phyloP scores from a whole-genome alignment of 179 eudicot species.

The Spinacia oleracea region DNA sequence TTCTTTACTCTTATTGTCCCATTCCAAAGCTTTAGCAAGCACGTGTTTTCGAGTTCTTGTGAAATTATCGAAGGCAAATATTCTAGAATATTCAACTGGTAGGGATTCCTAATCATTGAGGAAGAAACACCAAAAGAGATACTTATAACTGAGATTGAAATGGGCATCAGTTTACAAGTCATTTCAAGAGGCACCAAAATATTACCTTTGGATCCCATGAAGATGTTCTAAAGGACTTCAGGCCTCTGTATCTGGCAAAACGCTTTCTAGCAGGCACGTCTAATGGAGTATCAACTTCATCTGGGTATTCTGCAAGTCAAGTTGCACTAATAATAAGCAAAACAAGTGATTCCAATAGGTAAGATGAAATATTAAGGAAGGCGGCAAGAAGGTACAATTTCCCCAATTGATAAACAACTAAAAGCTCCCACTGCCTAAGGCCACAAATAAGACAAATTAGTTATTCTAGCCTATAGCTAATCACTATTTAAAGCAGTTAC shows the following conservation, averaged over 20 bases:
- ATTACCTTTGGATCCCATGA: slow-evolving; percentile 95
- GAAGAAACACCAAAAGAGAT: neutral
- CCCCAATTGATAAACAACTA: no score
- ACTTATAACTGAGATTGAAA: neutral
- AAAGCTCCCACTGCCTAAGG: no score
- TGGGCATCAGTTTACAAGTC: neutral
- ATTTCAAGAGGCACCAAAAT: slow-evolving; percentile 10
- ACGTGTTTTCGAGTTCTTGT: slow-evolving; percentile 86
- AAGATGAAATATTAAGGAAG: neutral
- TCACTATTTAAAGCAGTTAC: no score
- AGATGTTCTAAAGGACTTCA: slow-evolving; percentile 94
- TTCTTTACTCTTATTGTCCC: slow-evolving; percentile 51
- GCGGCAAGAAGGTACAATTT: neutral
- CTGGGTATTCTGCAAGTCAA: slow-evolving; percentile 71
- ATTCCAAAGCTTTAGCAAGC: slow-evolving; percentile 66
- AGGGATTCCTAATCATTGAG: slow-evolving; percentile 70
- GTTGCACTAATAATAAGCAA: slow-evolving; percentile 8
- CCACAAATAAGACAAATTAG: no score
- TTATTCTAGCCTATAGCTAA: no score
- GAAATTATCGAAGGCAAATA: slow-evolving; percentile 85
- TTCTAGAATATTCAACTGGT: slow-evolving; percentile 77
- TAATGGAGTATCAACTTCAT: slow-evolving; percentile 92
- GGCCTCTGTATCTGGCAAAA: slow-evolving; percentile 92
- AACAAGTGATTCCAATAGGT: slow-evolving; percentile 4
- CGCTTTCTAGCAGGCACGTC: slow-evolving; percentile 91